Base-by-base conservation (phyloP, 768 basidiomycete species). In the Chalciporus pseudorubinellus region DNA sequence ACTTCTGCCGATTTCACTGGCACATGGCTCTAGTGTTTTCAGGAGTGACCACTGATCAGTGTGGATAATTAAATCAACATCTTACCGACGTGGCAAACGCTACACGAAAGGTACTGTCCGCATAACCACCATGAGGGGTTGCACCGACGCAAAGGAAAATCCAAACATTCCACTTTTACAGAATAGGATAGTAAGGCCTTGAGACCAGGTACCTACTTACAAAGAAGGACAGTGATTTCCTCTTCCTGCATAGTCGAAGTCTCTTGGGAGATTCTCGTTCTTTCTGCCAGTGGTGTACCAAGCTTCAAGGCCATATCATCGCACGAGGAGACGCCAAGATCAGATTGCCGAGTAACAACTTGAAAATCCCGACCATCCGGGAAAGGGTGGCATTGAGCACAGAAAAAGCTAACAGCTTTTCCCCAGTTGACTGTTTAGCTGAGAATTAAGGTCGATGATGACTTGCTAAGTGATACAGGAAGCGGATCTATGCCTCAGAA, bases 91-190 rank as follows among this genome's bases (percentile, higher is more conserved):
- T 44, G 44, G 47, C n/a, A 46, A 54, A 51, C 44, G 18, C 10
- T 16, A 20, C 33, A 34, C 1, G 34, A 6, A 28, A 29, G 13
- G 13, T n/a, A 16, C 31, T 29, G 44, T 22, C 65, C 65, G 67
- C 65, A 60, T 33, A 67, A 67, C 60, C 57, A 16, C 67, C 67
- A 57, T 55, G 24, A 50, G 5, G 20, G 36, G 34, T 16, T 29
- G 19, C 29, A 20, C 43, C 44, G 42, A 39, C 24, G 44, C 28
- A 55, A 44, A 16, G 52, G 21, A 14, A 20, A 8, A 24, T 12
- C 4, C 18, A 28, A 18, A 36, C 38, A 44, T 9, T 42, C 19
- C 42, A 21, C 13, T 26, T 26, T 26, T 26, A 26, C 26, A 26
- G 26, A 26, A 26, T 26, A 7, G 24, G 24, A 34, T 34, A 41